phyloP scores from a whole-genome alignment of 306 rosid genomes.

The Delonix regia region DNA sequence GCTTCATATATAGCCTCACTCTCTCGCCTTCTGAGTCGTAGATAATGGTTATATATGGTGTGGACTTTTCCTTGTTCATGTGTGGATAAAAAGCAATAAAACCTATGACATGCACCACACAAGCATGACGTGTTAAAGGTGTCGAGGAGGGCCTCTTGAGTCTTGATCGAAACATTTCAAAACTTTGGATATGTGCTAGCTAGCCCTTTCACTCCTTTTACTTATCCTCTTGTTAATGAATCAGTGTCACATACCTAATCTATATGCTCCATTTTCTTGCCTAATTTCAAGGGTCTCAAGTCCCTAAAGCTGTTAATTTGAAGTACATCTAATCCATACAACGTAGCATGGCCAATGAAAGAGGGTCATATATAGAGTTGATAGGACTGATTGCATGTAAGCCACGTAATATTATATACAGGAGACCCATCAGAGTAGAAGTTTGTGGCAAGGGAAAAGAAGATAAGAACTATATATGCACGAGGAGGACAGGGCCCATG shows the following conservation, averaged over 20 bases:
- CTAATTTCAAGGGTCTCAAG: not conserved
- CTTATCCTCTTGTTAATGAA: not conserved
- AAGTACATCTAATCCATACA: not conserved
- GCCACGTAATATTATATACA: slow-evolving; percentile 6
- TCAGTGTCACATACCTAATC: not conserved
- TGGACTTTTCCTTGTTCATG: slow-evolving; percentile 25
- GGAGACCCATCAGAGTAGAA: not conserved
- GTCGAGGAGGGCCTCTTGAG: not conserved
- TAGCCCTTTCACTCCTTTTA: too few relatives aligned
- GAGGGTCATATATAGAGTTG: too few relatives aligned
- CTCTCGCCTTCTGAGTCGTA: not conserved
- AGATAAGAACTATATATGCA: slow-evolving; percentile 2
- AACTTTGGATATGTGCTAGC: not conserved
- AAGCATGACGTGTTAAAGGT: not conserved
- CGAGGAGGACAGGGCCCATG: slow-evolving; percentile 33
- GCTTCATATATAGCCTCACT: not conserved
- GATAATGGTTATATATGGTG: not conserved
- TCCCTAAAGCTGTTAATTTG: not conserved
- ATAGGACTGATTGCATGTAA: slow-evolving; percentile 24
- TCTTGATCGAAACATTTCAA: slow-evolving; percentile 10
- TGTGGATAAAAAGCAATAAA: not conserved
- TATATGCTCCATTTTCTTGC: not conserved
- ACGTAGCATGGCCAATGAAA: not conserved
- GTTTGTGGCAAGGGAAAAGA: slow-evolving; percentile 3
- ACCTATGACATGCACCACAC: slow-evolving; percentile 19